Conservation (phyloP, 305 asterid species). For the Solanum hybrid region DNA sequence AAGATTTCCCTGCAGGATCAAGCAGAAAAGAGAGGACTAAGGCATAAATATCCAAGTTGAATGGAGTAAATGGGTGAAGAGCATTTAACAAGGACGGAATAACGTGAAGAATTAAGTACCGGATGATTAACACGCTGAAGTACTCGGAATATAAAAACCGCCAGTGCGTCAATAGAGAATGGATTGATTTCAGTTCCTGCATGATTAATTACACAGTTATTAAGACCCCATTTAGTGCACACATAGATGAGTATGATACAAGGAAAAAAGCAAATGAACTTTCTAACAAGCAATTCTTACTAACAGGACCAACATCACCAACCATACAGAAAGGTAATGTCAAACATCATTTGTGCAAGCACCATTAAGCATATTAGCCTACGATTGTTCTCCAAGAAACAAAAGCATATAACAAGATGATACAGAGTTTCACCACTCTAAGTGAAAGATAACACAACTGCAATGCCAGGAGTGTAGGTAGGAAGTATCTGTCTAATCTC, state of each 20-base stretch:
- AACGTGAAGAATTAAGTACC: conserved; percentile 48
- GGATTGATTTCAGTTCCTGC: conserved; percentile 90
- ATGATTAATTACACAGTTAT: conserved; percentile 4
- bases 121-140: conserved; percentile 88
- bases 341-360: background rate
- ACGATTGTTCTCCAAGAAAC: background rate
- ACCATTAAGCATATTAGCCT: background rate
- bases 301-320: background rate
- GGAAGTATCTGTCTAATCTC: background rate
- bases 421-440: background rate
- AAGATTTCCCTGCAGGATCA: conserved; percentile 73
- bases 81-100: conserved; percentile 11
- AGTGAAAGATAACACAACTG: background rate
- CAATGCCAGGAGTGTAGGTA: background rate
- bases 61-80: background rate
- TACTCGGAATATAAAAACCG: conserved; percentile 82
- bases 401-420: background rate
- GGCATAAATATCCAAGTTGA: background rate
- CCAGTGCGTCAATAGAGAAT: conserved; percentile 83
- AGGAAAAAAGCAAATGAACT: background rate
- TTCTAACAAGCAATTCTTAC: background rate
- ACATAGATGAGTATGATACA: background rate
- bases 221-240: conserved; percentile 3
- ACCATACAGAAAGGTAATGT: background rate
- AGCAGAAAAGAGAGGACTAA: conserved; percentile 12